These are phyloP conservation scores for Salvia sclarea DNA, from an alignment of 305 asterid genomes.

Conservation along the genomic window DNA sequence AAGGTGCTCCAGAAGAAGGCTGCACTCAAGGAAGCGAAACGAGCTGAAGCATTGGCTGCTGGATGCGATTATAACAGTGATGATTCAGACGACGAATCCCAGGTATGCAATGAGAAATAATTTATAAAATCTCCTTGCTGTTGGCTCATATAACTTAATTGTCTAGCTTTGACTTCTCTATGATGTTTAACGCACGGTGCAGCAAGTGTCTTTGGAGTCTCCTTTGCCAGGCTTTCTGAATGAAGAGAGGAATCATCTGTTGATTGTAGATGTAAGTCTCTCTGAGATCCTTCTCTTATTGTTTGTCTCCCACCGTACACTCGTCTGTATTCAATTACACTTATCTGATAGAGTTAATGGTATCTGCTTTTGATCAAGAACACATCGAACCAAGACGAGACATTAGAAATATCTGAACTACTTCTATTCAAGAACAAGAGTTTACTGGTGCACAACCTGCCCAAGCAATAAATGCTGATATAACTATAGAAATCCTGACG, in stretches of 20 bases:
- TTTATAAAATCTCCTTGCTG: conserved; percentile 9
- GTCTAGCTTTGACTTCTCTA: conserved; percentile 17
- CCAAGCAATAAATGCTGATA: no score
- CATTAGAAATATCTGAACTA: background rate
- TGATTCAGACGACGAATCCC: conserved; percentile 71
- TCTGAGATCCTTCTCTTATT: conserved; percentile 6
- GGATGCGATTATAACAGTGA: conserved; percentile 84
- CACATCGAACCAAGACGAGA: background rate
- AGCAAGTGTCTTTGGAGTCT: conserved; percentile 49
- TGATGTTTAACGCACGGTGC: conserved; percentile 33
- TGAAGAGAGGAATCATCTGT: conserved; percentile 60
- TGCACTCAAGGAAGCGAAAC: conserved; percentile 55
- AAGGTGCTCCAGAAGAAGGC: conserved; percentile 59
- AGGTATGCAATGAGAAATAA: conserved; percentile 38
- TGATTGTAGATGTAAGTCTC: conserved; percentile 65
- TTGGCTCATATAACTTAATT: background rate
- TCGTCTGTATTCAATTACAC: conserved; percentile 5
- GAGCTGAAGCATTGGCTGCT: conserved; percentile 72
- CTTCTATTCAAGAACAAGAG: background rate
- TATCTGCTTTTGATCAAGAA: background rate
- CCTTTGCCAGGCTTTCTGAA: conserved; percentile 78
- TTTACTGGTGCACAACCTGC: no score
- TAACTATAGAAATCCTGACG: no score
- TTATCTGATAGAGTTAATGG: no score
- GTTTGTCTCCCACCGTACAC: conserved; percentile 6